Conservation (phyloP, 345 rosid species). For the Lepidium sativum region DNA sequence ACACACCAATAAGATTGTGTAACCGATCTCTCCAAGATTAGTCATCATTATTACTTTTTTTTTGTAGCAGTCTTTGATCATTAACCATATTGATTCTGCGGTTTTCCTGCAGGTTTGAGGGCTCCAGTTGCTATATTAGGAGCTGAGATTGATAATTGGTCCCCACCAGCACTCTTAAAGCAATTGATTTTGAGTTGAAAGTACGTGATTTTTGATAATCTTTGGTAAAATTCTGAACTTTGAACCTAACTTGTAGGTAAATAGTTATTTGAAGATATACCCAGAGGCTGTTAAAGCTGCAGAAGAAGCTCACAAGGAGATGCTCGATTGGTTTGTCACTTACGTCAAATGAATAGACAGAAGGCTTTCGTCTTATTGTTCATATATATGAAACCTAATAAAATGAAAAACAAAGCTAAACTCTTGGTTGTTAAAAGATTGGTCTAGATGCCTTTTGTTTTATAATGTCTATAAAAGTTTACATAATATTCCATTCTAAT, state of each 20-base stretch:
- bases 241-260: slow-evolving; percentile 13
- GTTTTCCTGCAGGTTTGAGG: slow-evolving; percentile 33
- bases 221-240: neutral
- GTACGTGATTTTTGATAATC: too few relatives aligned
- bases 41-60: neutral
- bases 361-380: neutral
- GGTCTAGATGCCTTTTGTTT: neutral
- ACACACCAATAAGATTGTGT: neutral
- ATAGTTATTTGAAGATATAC: slow-evolving; percentile 45
- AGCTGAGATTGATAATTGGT: slow-evolving; percentile 37
- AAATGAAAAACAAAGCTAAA: neutral
- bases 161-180: slow-evolving; percentile 45
- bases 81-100: neutral
- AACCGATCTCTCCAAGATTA: neutral
- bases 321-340: slow-evolving; percentile 52
- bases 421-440: neutral
- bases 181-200: slow-evolving; percentile 36
- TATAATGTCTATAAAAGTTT: too few relatives aligned
- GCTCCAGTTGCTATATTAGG: slow-evolving; percentile 49
- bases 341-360: slow-evolving; percentile 30
- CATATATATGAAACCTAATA: neutral
- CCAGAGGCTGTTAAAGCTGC: slow-evolving; percentile 40
- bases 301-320: slow-evolving; percentile 54
- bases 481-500: too few relatives aligned
- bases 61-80: neutral